Percentiles rank a stretch among this genome's conserved stretches.
Conservation (phyloP, 192 early-diverging fungal species). For the Podila epicladia region DNA sequence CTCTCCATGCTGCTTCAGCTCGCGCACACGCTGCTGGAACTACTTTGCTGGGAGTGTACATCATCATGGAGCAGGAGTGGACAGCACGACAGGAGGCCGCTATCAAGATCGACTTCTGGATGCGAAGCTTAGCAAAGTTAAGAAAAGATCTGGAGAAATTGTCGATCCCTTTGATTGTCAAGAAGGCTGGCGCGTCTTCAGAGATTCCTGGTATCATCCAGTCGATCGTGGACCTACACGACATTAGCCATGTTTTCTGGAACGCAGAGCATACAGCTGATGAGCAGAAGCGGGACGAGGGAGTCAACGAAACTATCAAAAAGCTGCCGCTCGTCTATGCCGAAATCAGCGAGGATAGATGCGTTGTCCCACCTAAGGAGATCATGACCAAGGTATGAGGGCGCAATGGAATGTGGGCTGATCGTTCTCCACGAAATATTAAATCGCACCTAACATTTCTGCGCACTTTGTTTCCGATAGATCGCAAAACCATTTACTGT, state of each 20-base stretch:
- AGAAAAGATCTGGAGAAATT: constrained; percentile 38
- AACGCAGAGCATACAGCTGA: constrained; percentile 69
- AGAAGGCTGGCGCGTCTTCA: constrained; percentile 24
- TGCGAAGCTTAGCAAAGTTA: constrained; percentile 57
- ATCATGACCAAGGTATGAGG: constrained; percentile 59
- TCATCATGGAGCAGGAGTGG: constrained; percentile 67
- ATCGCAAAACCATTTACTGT: constrained; percentile 31
- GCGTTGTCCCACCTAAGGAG: constrained; percentile 60
- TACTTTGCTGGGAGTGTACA: constrained; percentile 57
- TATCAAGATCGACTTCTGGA: constrained; percentile 60
- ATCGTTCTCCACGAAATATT: not conserved
- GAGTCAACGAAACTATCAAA: constrained; percentile 20
- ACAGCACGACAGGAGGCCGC: constrained; percentile 60
- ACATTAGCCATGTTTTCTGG: constrained; percentile 55
- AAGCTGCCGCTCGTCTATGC: constrained; percentile 26
- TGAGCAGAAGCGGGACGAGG: constrained; percentile 55
- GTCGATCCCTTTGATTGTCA: constrained; percentile 59
- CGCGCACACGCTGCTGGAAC: constrained; percentile 9
- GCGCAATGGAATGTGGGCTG: not conserved
- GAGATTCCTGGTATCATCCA: constrained; percentile 52
- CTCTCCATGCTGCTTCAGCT: constrained; percentile 37
- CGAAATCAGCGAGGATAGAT: constrained; percentile 63
- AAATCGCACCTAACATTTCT: constrained; percentile 27
- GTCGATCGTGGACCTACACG: constrained; percentile 27
- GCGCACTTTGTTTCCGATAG: constrained; percentile 5